These are phyloP conservation scores for Casuarina cunninghamiana DNA, from an alignment of 306 rosid genomes.

Conservation along the genomic window DNA sequence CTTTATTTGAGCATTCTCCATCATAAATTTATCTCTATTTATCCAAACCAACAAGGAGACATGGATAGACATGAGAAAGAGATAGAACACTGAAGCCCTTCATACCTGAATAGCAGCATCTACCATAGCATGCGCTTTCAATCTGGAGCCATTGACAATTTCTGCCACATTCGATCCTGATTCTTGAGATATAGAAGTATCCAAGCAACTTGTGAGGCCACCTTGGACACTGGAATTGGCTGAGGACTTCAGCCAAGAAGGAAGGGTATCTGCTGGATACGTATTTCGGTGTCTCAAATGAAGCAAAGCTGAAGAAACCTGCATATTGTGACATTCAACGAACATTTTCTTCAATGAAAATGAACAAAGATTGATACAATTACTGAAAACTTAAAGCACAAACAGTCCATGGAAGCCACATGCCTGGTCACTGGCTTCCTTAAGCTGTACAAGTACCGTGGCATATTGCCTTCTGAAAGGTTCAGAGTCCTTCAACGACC, in stretches of 20 bases:
- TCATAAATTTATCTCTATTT: neutral
- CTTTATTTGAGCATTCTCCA: neutral
- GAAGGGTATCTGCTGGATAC: constrained; percentile 49
- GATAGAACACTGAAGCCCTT: constrained; percentile 1
- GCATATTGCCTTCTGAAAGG: constrained; percentile 77
- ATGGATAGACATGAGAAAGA: neutral
- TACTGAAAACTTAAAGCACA: constrained; percentile 8
- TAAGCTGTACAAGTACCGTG: constrained; percentile 89
- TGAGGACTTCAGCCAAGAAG: constrained; percentile 53
- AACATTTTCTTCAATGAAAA: constrained; percentile 27
- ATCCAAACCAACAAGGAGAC: neutral
- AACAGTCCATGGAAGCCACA: constrained; percentile 79
- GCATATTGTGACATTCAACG: constrained; percentile 37
- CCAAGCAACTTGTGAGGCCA: constrained; percentile 43
- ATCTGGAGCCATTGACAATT: constrained; percentile 65
- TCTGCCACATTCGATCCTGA: constrained; percentile 60
- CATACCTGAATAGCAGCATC: constrained; percentile 86
- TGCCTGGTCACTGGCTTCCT: constrained; percentile 98
- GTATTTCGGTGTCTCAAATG: constrained; percentile 76
- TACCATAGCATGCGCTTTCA: constrained; percentile 71
- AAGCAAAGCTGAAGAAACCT: constrained; percentile 74
- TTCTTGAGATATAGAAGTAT: constrained; percentile 54
- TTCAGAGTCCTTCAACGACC: constrained; percentile 55
- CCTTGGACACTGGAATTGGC: constrained; percentile 41
- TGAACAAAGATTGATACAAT: constrained; percentile 8